phyloP scores from a whole-genome alignment of 176 grass and related monocot species.

The Oryza meyeriana region DNA sequence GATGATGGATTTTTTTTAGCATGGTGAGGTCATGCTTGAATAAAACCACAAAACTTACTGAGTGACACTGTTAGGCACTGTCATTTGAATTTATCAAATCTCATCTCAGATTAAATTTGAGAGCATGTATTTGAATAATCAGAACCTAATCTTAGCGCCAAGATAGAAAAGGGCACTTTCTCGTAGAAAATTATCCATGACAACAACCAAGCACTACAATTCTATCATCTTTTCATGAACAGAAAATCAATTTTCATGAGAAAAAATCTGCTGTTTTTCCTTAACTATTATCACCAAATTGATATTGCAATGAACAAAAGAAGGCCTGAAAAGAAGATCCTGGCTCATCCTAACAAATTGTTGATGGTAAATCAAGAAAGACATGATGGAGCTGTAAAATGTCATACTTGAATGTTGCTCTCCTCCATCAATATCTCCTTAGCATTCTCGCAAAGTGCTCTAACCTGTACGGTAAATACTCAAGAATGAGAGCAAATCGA shows the following conservation, averaged over 20 bases:
- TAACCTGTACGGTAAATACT: constrained; percentile 48
- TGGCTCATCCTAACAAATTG: too few relatives aligned
- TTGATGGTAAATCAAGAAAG: too few relatives aligned
- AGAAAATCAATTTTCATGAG: background rate
- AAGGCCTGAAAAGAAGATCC: too few relatives aligned
- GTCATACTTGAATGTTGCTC: constrained; percentile 94
- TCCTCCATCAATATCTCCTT: constrained; percentile 99
- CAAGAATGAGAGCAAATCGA: background rate
- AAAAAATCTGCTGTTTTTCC: too few relatives aligned
- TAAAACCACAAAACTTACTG: background rate
- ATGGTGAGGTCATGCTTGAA: background rate
- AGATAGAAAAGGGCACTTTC: background rate
- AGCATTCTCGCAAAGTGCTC: constrained; percentile 85
- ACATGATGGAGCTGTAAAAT: too few relatives aligned
- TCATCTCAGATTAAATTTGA: background rate
- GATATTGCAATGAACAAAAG: too few relatives aligned
- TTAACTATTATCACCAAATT: too few relatives aligned
- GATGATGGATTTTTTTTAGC: background rate
- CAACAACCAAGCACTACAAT: background rate
- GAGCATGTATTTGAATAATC: background rate
- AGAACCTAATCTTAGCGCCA: background rate
- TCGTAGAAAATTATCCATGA: background rate
- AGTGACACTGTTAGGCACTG: background rate
- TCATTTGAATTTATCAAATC: background rate
- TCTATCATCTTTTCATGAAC: background rate